Evolutionary conservation across 345 rosid genomes (phyloP).

Genomic region (Carallia pectinifolia): DNA sequence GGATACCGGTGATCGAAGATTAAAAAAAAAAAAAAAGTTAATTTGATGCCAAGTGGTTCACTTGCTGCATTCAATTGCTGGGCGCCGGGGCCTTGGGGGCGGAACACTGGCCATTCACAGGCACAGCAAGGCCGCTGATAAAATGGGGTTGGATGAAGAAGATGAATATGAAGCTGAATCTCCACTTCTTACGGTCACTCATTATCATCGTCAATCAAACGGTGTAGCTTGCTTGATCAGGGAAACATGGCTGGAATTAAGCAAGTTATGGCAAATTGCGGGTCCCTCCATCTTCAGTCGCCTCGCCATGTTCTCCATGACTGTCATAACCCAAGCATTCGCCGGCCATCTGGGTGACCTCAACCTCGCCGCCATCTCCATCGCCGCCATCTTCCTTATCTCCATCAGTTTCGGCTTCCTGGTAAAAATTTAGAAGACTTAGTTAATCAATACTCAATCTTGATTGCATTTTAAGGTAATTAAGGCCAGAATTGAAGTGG

Average conservation of each 20-base stretch:
- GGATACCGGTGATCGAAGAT: too few species aligned
- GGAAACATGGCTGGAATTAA: conserved; percentile 30
- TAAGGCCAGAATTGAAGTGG: not conserved
- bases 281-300: conserved; percentile 58
- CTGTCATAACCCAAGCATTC: conserved; percentile 46
- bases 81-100: not conserved
- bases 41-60: too few species aligned
- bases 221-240: not conserved
- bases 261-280: conserved; percentile 46
- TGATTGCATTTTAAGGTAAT: not conserved
- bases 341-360: conserved; percentile 49
- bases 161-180: not conserved
- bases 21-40: too few species aligned
- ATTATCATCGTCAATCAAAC: not conserved
- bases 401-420: conserved; percentile 46
- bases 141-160: not conserved
- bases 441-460: not conserved
- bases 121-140: not conserved
- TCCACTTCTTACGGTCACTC: not conserved
- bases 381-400: conserved; percentile 51
- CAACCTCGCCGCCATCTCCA: conserved; percentile 59
- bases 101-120: too few species aligned
- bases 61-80: too few species aligned
- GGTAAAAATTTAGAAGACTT: conserved; percentile 20
- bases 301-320: conserved; percentile 52